Percentiles rank a stretch among this genome's conserved stretches.
Conservation (phyloP, 768 basidiomycete genomes). For the Candolleomyces aberdarensis region DNA sequence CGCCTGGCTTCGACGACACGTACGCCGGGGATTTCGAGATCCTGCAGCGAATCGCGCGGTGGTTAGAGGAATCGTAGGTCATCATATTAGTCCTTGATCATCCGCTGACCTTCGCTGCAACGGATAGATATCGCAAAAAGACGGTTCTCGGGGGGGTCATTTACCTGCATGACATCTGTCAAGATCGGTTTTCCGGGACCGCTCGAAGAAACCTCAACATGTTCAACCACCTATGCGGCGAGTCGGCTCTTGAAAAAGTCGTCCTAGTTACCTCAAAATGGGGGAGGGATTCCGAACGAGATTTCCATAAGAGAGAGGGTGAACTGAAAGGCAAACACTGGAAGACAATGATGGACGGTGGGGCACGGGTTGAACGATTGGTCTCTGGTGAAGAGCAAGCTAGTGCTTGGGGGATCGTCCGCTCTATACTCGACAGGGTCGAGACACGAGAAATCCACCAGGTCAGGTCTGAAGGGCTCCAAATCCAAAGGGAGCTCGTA, state of each 20-base stretch:
- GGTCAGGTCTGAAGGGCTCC: too few species aligned
- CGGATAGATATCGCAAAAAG: background rate
- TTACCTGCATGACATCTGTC: constrained; percentile 32
- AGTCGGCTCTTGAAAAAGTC: constrained; percentile 23
- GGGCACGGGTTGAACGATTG: background rate
- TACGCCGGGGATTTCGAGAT: constrained; percentile 18
- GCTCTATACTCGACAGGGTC: too few species aligned
- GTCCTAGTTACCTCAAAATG: constrained; percentile 37
- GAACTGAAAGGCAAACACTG: constrained; percentile 20
- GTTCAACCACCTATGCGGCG: constrained; percentile 33
- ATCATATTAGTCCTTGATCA: background rate
- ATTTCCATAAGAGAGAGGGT: constrained; percentile 12
- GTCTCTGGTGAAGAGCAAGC: too few species aligned
- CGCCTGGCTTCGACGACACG: constrained; percentile 19
- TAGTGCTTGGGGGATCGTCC: too few species aligned
- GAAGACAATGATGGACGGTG: too few species aligned
- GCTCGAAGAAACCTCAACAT: constrained; percentile 23
- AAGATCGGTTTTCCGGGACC: constrained; percentile 26
- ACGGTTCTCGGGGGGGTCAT: constrained; percentile 22
- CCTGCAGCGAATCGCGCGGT: constrained; percentile 20
- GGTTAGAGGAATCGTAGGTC: constrained; percentile 23
- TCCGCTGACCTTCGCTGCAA: background rate
- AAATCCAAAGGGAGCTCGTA: too few species aligned
- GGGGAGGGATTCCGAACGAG: constrained; percentile 9
- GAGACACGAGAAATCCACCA: too few species aligned